Base-by-base conservation (phyloP, 2,329 filamentous ascomycete species). In the Fusarium keratoplasticum region DNA sequence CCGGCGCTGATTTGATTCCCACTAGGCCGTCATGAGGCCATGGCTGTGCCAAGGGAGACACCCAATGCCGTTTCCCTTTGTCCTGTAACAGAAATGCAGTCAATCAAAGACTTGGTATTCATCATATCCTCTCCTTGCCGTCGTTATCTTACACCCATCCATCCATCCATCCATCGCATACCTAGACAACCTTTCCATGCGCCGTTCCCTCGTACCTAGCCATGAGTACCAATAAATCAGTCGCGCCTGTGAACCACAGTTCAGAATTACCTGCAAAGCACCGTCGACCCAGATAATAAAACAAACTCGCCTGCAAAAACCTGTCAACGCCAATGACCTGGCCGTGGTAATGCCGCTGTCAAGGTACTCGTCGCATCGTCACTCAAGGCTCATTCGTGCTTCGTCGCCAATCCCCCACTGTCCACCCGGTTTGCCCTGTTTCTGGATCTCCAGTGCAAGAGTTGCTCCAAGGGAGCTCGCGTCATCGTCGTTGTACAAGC, bases 391-490 rank as follows among this genome's bases (percentile, higher is more conserved):
- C 93, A 97, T 96, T 78, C 92, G 88, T 27, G 93, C 91, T 79
- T 97, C 95, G 80, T 98, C 95, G 1, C 94, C 93, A 59, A 97
- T 89, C 0, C 94, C 94, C 91, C 95, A 95, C 77, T 90, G 89
- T 4, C 83, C 88, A 75, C 85, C 91, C 75, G 88, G 90, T 78
- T 83, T 85, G 73, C 86, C 82, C 72, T 87, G 80, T 74, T 87
- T 86, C 81, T 90, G 85, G 77, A 89, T 83, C 81, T 89, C 84
- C 57, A 90, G 79, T 65, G 88, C 86, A 6, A 89, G 80, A 64
- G 85, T 83, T 29, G 85, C 77, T 29, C 84, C 83, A 55, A 89
- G 77, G 38, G 81, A 76, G 38, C 81, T 82, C 22, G 82, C 67
- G 80, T 85, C 69, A 80, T 85, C 87, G 66, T 86, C 83, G 63